Evolutionary conservation across 2,329 filamentous ascomycete species (phyloP).

Genomic region (Dothideomycetes sp.): DNA sequence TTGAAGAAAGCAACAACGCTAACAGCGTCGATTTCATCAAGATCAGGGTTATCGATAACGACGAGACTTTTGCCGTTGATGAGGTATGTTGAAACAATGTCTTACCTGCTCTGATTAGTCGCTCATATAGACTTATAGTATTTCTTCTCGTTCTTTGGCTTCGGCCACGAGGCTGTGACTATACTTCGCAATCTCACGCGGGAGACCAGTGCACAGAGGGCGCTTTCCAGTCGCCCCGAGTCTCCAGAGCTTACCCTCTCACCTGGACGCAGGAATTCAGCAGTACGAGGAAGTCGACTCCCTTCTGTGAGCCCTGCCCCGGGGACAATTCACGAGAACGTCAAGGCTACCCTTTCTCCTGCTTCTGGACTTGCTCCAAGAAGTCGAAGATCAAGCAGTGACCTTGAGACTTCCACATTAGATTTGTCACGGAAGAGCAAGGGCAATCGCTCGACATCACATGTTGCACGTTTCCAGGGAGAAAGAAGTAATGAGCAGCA

Average conservation of each 20-base stretch:
- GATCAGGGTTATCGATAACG: constrained; percentile 83
- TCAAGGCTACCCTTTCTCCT: constrained; percentile 37
- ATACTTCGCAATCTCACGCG: constrained; percentile 66
- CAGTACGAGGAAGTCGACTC: constrained; percentile 5
- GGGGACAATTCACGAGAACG: constrained; percentile 24
- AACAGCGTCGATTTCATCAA: constrained; percentile 92
- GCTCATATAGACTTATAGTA: constrained; percentile 50
- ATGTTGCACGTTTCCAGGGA: too few relatives aligned
- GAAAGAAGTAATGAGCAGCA: not conserved
- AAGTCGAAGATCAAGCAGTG: constrained; percentile 35
- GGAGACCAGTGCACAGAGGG: constrained; percentile 37
- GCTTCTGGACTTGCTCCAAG: constrained; percentile 27
- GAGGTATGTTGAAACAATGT: constrained; percentile 50
- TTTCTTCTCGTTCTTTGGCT: constrained; percentile 91
- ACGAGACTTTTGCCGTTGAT: constrained; percentile 90
- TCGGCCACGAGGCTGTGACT: constrained; percentile 72
- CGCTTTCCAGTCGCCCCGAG: constrained; percentile 7
- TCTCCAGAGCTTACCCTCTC: not conserved
- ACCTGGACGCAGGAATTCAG: constrained; percentile 1
- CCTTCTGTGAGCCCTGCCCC: constrained; percentile 12
- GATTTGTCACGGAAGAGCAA: constrained; percentile 26
- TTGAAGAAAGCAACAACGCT: constrained; percentile 84
- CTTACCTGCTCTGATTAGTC: constrained; percentile 1
- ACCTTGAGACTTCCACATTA: constrained; percentile 33
- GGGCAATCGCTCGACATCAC: too few relatives aligned